Evolutionary conservation across 257 asterid genomes (phyloP).

Genomic region (Cinchona pubescens): DNA sequence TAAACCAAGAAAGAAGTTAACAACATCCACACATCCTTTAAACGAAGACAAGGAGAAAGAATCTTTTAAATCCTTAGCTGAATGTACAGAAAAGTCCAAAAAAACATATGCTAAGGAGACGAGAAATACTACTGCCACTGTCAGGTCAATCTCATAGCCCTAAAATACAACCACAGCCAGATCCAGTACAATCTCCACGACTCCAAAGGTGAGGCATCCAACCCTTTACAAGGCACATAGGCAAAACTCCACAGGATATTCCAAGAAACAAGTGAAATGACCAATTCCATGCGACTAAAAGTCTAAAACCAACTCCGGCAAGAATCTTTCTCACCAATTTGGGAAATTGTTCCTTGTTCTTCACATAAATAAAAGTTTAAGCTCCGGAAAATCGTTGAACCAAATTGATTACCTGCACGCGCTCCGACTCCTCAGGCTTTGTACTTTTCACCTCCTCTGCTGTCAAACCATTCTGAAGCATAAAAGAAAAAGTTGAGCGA

Average conservation of each 20-base stretch:
- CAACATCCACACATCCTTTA: background rate
- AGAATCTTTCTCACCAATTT: no score
- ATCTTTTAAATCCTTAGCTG: background rate
- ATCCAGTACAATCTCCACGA: constrained; percentile 1
- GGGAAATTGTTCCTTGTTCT: background rate
- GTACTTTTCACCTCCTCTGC: constrained; percentile 69
- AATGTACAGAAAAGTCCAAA: background rate
- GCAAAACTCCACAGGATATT: background rate
- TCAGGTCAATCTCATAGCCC: background rate
- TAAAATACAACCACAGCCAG: background rate
- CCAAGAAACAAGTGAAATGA: background rate
- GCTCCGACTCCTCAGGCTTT: constrained; percentile 70
- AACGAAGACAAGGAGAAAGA: background rate
- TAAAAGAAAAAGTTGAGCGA: background rate
- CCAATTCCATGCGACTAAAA: background rate
- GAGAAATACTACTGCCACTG: background rate
- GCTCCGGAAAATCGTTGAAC: background rate
- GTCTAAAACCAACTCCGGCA: background rate
- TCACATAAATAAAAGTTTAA: background rate
- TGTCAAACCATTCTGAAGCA: constrained; percentile 76
- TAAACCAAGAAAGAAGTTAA: constrained; percentile 12
- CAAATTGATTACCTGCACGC: constrained; percentile 49
- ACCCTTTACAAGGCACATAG: background rate
- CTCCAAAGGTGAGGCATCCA: background rate
- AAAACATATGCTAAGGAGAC: background rate